phyloP scores from a whole-genome alignment of 1,284 basidiomycete species.

The Anthracocystis walkeri region DNA sequence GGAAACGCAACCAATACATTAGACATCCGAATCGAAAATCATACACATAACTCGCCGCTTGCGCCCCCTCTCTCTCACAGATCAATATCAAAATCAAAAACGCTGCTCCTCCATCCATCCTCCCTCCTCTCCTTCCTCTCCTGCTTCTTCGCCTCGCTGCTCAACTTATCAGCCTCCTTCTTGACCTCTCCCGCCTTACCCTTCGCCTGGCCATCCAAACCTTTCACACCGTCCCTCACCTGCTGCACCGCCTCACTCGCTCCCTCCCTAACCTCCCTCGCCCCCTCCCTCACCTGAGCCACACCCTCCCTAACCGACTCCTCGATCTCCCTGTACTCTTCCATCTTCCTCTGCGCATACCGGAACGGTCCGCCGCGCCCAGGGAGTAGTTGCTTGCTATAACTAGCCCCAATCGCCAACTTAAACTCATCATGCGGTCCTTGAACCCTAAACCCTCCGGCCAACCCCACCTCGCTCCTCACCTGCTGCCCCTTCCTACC shows the following conservation, averaged over 20 bases:
- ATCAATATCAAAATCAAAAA: conserved; percentile 66
- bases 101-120: conserved; percentile 71
- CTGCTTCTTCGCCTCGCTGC: conserved; percentile 65
- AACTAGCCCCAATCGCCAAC: conserved; percentile 72
- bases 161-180: conserved; percentile 54
- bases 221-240: conserved; percentile 41
- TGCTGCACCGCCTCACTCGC: conserved; percentile 44
- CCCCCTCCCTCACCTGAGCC: conserved; percentile 22
- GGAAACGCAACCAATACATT: too few species aligned
- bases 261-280: conserved; percentile 29
- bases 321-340: conserved; percentile 67
- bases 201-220: conserved; percentile 56
- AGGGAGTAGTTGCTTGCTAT: conserved; percentile 70
- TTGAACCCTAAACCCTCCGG: conserved; percentile 51
- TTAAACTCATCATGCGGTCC: conserved; percentile 71
- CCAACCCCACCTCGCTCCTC: conserved; percentile 35
- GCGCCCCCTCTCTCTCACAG: too few species aligned
- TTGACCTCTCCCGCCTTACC: conserved; percentile 49
- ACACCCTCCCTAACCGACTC: conserved; percentile 36
- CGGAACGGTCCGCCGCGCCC: conserved; percentile 62
- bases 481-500: conserved; percentile 70
- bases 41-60: too few species aligned
- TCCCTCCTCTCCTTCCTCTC: conserved; percentile 67
- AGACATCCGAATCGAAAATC: too few species aligned
- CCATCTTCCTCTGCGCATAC: conserved; percentile 68